Base-by-base conservation (phyloP, 2,329 filamentous ascomycete species). In the Metarhizium brunneum region DNA sequence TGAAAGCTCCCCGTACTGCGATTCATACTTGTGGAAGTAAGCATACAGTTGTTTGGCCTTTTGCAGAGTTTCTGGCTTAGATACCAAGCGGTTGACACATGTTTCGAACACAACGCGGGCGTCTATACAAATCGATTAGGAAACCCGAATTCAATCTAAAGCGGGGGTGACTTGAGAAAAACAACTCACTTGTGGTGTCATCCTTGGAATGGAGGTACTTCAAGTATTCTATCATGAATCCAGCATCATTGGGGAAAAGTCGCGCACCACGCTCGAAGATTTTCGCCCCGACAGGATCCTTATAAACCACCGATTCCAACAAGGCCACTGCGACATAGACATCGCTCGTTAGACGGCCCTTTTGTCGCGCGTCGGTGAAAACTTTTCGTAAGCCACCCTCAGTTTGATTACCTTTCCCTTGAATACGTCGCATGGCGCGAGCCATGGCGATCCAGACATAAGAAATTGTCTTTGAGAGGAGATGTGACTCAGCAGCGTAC, bases 61-160 rank as follows among this genome's bases (percentile, higher is more conserved):
- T 54, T 79, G 72, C 1, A 86, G 73, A 11, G 83, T 83, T 62
- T 91, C 88, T 0, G 88, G 83, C 62, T 92, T 94, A 29, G 87
- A 80, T 7, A 87, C 82, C 47, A 97, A 80, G 59, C 86, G 86
- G 66, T 87, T 89, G 58, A 96, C 89, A 16, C 92, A 91, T 16
- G 92, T 96, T 69, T 97, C 94, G 65, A 99, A 99, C 2, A 96
- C 91, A 10, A 94, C 92, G 61, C 94, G 84, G 38, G 94, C 94
- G 78, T 99, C 91, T 92, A 62, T 38, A 20, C 7, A 18, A 6
- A 47, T 54, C 14, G 14, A 57, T 66, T 50, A 69, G 64, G 48
- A 50, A 13, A 49, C 25, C 47, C 47, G 6, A 14, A 38, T 47
- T 20, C 25, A 7, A 20, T 25, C n/a, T 10, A 29, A 47, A 36